Base-by-base conservation (phyloP, 768 basidiomycete genomes). In the Panaeolus cyanescens region DNA sequence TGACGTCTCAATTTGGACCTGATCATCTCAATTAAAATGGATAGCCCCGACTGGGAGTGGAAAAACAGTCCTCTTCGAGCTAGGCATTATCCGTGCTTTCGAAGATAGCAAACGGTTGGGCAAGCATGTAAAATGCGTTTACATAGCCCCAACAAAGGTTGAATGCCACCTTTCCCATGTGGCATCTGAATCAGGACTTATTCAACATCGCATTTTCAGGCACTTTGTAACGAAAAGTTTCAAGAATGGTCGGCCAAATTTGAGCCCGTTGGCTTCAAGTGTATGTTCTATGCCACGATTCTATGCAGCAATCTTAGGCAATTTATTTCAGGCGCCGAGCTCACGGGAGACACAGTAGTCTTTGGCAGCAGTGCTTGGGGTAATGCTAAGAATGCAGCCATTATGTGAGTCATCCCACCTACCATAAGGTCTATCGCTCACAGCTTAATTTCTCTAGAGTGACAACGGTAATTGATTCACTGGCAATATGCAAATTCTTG, bases 1-100 rank as follows among this genome's bases (percentile, higher is more conserved):
- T 31, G n/a, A n/a, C n/a, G n/a, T n/a, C n/a, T 25, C 2, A 9
- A 30, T 13, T 19, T 17, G 53, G 20, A 31, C 68, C 39, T 63
- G 8, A 30, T 34, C 63, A 15, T 30, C 53, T 62, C 33, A 36
- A 30, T n/a, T n/a, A n/a, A n/a, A n/a, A 54, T n/a, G 31, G 5
- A 8, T 69, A 94, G 96, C 96, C 2, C 97, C 97, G 0, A 99
- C 97, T 13, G 95, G 96, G 30, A 93, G 93, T 55, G 97, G 97
- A 30, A 99, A 99, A 75, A 99, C 97, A 0, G 93, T 91, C 8
- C 75, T 99, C 30, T 99, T 99, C 66, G 97, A 99, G 70, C 77
- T 99, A 13, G 86, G 92, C 2, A 91, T 98, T 58, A 85, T 99
- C 55, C 85, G 86, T 32, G 83, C 93, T 79, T 74, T 94, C 31